Base-by-base conservation (phyloP, 1,139 yeast genomes). In the Zygosaccharomyces pseudobailii region DNA sequence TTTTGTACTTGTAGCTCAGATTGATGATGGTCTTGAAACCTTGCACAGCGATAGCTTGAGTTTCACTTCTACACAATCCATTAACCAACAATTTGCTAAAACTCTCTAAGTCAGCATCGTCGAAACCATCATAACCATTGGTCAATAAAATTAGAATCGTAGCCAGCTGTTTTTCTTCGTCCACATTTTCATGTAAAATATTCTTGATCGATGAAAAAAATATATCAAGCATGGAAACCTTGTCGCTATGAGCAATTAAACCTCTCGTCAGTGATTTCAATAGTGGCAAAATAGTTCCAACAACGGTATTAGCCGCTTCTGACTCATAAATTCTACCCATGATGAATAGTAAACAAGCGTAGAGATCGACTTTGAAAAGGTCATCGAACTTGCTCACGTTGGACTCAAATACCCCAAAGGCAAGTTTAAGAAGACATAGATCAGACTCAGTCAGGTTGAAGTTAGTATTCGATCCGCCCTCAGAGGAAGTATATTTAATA, bases 381-480 rank as follows among this genome's bases (percentile, higher is more conserved):
- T 73, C 78, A 1, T 94, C 90, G 56, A 89, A 81, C 31, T 69
- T 70, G 9, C 73, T 72, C 27, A 82, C 75, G 82, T 87, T 84
- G 7, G 71, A 76, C 10, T 81, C 79, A 32, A 87, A 71, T 5
- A 75, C 71, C n/a, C 71, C 71, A 49, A 87, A 72, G 1, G 81
- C 72, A 36, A 74, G 75, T 54, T 76, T 79, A 52, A 81, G 61
- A n/a, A 81, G 61, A 8, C 67, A 53, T 30, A 77, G 57, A 65
- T 78, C 71, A 57, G 56, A 47, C 52, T 66, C 47, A 59, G 67
- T 20, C 52, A 63, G 47, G 1, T 43, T 43, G 3, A 41, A 34
- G 4, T 44, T 42, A 2, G 54, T 43, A 2, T 54, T 47, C 0
- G 57, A 55, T 39, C 66, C 66, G 6, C 69, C 70, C 21, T 68